Conservation (phyloP, 495 filamentous ascomycete genomes). For the Talaromyces wortmannii region DNA sequence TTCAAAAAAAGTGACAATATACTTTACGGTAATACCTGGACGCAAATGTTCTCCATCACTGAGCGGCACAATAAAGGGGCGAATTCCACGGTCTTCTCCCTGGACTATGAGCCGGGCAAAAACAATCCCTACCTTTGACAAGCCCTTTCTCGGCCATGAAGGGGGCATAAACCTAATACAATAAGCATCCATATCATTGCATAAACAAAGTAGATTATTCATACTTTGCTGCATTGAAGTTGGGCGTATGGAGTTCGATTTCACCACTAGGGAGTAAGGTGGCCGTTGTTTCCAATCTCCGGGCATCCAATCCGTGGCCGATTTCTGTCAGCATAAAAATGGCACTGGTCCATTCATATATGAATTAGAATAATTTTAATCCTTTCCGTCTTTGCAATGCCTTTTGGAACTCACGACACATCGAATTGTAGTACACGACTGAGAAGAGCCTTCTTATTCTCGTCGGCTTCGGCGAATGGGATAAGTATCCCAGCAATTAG, state of each 20-base stretch:
- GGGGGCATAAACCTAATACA: conserved; percentile 23
- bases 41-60: conserved; percentile 20
- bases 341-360: conserved; percentile 8
- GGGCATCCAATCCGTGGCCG: conserved; percentile 28
- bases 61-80: conserved; percentile 24
- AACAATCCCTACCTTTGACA: conserved; percentile 21
- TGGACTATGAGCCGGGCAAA: conserved; percentile 25
- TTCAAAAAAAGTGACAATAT: background rate
- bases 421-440: no score
- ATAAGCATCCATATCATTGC: background rate
- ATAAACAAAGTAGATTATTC: background rate
- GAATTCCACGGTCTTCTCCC: conserved; percentile 20
- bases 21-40: conserved; percentile 20
- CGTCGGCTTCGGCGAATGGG: conserved; percentile 10
- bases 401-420: background rate
- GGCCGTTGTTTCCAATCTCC: conserved; percentile 29
- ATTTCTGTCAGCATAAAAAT: conserved; percentile 30
- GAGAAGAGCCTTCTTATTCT: no score
- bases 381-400: no score
- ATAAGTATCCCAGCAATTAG: conserved; percentile 28
- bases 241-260: conserved; percentile 20
- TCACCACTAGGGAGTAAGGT: conserved; percentile 21
- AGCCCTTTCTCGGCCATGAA: conserved; percentile 14
- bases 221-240: conserved; percentile 3
- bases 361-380: no score